Percentiles rank a stretch among this genome's conserved stretches.
phyloP scores from a whole-genome alignment of 495 filamentous ascomycete genomes.

The Apodospora peruviana region DNA sequence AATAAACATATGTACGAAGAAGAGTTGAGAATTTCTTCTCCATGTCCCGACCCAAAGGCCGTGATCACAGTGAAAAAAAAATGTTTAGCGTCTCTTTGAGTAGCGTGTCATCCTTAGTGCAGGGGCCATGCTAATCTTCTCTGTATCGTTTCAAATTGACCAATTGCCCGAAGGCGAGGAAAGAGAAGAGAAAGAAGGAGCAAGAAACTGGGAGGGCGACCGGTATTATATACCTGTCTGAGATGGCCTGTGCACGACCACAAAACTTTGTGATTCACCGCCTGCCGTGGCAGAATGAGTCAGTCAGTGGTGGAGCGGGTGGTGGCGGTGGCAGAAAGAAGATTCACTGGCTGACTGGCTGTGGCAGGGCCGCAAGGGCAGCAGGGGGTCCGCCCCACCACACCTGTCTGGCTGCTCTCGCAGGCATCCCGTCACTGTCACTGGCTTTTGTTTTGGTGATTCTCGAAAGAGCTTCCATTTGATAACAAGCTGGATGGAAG shows the following conservation, averaged over 20 bases:
- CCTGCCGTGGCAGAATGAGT: not conserved
- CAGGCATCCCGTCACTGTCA: too few relatives aligned
- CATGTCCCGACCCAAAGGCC: slow-evolving; percentile 16
- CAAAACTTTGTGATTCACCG: too few relatives aligned
- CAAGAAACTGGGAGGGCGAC: slow-evolving; percentile 5
- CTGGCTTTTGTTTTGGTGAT: too few relatives aligned
- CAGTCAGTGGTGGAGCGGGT: not conserved
- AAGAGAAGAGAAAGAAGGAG: slow-evolving; percentile 17
- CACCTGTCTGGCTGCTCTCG: too few relatives aligned
- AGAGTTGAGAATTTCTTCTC: slow-evolving; percentile 27
- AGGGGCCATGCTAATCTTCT: slow-evolving; percentile 99
- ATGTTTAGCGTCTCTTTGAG: slow-evolving; percentile 95
- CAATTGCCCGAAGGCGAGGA: slow-evolving; percentile 28
- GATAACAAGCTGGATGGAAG: too few relatives aligned
- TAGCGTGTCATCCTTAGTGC: slow-evolving; percentile 99
- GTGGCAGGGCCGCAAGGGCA: too few relatives aligned
- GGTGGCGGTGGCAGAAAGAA: too few relatives aligned
- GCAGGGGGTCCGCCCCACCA: too few relatives aligned
- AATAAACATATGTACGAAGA: too few relatives aligned
- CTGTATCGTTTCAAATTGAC: slow-evolving; percentile 46
- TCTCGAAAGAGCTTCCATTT: too few relatives aligned
- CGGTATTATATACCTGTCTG: slow-evolving; percentile 6
- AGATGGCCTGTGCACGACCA: slow-evolving; percentile 20
- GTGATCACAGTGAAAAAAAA: slow-evolving; percentile 57
- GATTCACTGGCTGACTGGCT: too few relatives aligned